Conservation (phyloP, 495 filamentous ascomycete species). For the Xylona heveae region DNA sequence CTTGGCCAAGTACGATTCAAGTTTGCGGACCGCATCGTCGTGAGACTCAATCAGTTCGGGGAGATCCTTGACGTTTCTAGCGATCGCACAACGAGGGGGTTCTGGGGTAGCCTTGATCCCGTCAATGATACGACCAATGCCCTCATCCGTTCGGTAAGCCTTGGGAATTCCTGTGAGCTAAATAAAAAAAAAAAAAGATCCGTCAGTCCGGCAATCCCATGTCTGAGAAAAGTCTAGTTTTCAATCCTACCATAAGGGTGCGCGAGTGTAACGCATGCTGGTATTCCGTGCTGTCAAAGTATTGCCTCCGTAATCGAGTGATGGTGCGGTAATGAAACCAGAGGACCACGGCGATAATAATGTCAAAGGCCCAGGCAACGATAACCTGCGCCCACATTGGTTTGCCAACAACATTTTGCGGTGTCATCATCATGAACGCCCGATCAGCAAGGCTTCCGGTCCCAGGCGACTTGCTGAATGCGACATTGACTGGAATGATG, state of each 20-base stretch:
- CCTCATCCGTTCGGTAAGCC: slow-evolving; percentile 56
- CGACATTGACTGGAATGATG: slow-evolving; percentile 67
- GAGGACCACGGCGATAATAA: slow-evolving; percentile 55
- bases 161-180: slow-evolving; percentile 73
- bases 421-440: slow-evolving; percentile 30
- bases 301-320: slow-evolving; percentile 43
- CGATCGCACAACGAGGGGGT: slow-evolving; percentile 61
- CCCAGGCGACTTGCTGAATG: slow-evolving; percentile 17
- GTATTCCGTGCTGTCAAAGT: slow-evolving; percentile 78
- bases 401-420: slow-evolving; percentile 31
- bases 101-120: slow-evolving; percentile 50
- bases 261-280: slow-evolving; percentile 72
- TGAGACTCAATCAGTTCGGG: slow-evolving; percentile 73
- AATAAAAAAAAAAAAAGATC: not conserved
- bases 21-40: slow-evolving; percentile 50
- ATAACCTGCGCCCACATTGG: slow-evolving; percentile 66
- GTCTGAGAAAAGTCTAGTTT: slow-evolving; percentile 1
- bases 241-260: slow-evolving; percentile 62
- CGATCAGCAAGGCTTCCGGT: slow-evolving; percentile 6
- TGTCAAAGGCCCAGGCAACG: slow-evolving; percentile 57
- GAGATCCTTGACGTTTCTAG: slow-evolving; percentile 74
- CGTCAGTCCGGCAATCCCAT: not conserved
- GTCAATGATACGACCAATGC: slow-evolving; percentile 61
- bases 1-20: slow-evolving; percentile 68
- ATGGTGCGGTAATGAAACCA: slow-evolving; percentile 80